Evolutionary conservation across 1,284 basidiomycete genomes (phyloP).

Genomic region (Tylopilus sp.): DNA sequence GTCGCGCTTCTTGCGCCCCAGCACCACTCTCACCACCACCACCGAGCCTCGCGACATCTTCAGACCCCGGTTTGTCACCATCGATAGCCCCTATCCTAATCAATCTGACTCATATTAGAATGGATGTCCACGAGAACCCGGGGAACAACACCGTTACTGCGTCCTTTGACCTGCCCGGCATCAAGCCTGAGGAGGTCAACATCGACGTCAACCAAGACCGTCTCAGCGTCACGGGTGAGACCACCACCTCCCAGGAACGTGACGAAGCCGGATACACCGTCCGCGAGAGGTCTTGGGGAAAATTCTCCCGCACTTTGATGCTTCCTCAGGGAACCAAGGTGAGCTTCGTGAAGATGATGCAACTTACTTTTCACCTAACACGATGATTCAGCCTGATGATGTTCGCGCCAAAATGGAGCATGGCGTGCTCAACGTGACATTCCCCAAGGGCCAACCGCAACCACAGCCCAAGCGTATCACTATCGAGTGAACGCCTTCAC

Average conservation of each 20-base stretch:
- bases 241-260: conserved; percentile 42
- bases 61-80: conserved; percentile 37
- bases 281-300: conserved; percentile 62
- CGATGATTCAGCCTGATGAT: conserved; percentile 46
- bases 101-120: conserved; percentile 39
- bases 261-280: conserved; percentile 59
- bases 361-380: conserved; percentile 6
- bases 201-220: conserved; percentile 57
- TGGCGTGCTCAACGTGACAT: conserved; percentile 56
- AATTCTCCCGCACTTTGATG: conserved; percentile 57
- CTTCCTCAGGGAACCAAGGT: conserved; percentile 64
- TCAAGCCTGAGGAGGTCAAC: conserved; percentile 54
- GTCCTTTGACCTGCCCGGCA: conserved; percentile 61
- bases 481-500: conserved; percentile 34
- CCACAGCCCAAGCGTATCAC: conserved; percentile 50
- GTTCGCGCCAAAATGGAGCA: conserved; percentile 57
- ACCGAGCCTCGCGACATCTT: conserved; percentile 25
- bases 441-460: conserved; percentile 53
- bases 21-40: neutral
- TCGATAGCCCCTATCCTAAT: neutral
- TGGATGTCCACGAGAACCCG: conserved; percentile 59
- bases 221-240: conserved; percentile 60
- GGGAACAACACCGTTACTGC: conserved; percentile 56
- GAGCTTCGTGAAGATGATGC: conserved; percentile 11
- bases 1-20: conserved; percentile 39